Evolutionary conservation across 345 rosid genomes (phyloP), one percentile per base, ranked within the genome.

Genomic region (Noccaea caerulescens): DNA sequence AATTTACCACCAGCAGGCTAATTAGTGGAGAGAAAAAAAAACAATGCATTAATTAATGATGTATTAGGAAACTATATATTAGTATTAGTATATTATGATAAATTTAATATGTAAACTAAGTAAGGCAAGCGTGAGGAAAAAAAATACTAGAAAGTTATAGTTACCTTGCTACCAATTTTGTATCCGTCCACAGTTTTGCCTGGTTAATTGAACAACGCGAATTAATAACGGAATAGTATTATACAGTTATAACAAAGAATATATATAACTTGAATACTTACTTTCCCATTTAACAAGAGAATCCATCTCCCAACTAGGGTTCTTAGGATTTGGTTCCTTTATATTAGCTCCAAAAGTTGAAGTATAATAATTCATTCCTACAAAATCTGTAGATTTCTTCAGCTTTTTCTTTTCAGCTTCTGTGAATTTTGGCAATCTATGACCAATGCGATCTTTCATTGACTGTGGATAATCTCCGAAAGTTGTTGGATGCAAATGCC

Each of bases 361-460:
- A 5, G 77, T 70, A 34, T 85, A 85, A 54, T 85, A 85, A 70
- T 85, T 85, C 4, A 85, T 36, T 41, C 84, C 87, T 1, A 83
- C 49, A 58, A 68, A 85, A 78, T 85, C 89, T 50, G 69, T 56
- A 0, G 89, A 85, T 23, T 66, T 66, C 38, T 57, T 83, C 7
- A 83, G 25, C 43, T 57, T 39, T 6, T 4, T 30, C 49, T 84
- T 83, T 56, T 85, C 70, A 1, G 41, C 68, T 9, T 27, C 34
- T 0, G 84, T 72, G 79, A 83, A 85, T 10, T 72, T 72, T 3
- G 88, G 86, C 16, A 84, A 68, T 64, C 88, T 66, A 20, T 46
- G 9, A 36, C 86, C 84, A 2, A 84, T 69, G 4, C 66, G 66
- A 8, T 57, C 56, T 11, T 70, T 66, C 88, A 85, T 85, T 8